Base-by-base conservation (phyloP, 352 stramenopile species). In the Phytophthora lateralis region DNA sequence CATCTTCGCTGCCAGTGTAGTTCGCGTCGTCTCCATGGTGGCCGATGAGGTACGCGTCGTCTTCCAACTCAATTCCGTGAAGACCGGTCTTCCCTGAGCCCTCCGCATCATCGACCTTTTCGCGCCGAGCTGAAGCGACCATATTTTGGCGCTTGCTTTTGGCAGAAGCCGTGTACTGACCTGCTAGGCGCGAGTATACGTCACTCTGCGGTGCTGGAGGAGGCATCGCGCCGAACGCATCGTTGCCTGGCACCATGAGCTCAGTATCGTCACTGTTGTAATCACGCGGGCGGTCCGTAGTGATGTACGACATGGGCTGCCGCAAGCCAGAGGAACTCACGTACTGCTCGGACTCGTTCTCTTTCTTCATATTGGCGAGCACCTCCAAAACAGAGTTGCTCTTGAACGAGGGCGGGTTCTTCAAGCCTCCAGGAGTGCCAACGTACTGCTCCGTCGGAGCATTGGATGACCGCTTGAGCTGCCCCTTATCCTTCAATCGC, bases 161-260 rank as follows among this genome's bases (percentile, higher is more conserved):
- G 8, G 86, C 85, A 15, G 86, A 93, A 10, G 82, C 80, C 2
- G 86, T 95, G 69, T 93, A 95, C 41, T 92, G 83, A 14, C 79
- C 84, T 7, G 84, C 85, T 30, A 95, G 75, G 18, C 86, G 69
- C 8, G 84, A 90, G 78, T 93, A 95, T 10, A 95, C 86, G 48
- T 95, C 86, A 24, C 69, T 63, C 20, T 88, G 75, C 10, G 82
- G 74, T 18, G 76, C 70, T 58, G 81, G 82, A 42, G 85, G 77
- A 4, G 83, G 82, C 17, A 82, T 66, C 29, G 55, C 37, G 17
- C 52, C 49, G 18, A 63, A 67, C 1, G 21, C 50, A 53, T 71
- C 61, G 27, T 50, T 66, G 32, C 51, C 29, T 41, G 44, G 34
- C 32, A 9, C 30, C 14, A 37, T 21, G 9, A 55, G 29, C 21